These are phyloP conservation scores for Neonectria ditissima DNA, from an alignment of 2,329 filamentous ascomycete species.

Conservation along the genomic window DNA sequence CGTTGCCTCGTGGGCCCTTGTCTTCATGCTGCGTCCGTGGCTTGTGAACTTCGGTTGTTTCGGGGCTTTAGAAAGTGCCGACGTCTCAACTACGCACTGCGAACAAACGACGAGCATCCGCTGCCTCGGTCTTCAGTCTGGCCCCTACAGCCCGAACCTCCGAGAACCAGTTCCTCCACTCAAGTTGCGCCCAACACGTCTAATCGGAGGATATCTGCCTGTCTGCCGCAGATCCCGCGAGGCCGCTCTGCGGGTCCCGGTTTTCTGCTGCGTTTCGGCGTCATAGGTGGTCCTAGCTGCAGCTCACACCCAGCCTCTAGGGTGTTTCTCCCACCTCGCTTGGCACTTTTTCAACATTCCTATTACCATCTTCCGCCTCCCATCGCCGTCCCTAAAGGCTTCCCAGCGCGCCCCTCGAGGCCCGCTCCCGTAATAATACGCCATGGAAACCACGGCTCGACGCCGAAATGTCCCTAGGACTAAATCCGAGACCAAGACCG, in stretches of 20 bases:
- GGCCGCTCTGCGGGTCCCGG: conserved; percentile 33
- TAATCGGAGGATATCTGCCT: not conserved
- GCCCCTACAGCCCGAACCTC: conserved; percentile 8
- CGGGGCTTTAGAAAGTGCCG: conserved; percentile 5
- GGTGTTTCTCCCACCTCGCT: not conserved
- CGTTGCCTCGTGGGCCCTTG: not conserved
- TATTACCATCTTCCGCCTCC: conserved; percentile 10
- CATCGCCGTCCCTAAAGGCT: conserved; percentile 22
- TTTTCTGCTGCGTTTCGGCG: conserved; percentile 39
- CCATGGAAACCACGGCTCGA: conserved; percentile 51
- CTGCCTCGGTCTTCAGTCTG: conserved; percentile 4
- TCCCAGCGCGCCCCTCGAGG: conserved; percentile 35
- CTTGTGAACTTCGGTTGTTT: conserved; percentile 16
- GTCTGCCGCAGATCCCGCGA: not conserved
- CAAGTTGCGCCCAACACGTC: not conserved
- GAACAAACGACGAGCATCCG: not conserved
- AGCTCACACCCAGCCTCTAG: not conserved
- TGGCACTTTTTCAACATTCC: conserved; percentile 10
- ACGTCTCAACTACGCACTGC: conserved; percentile 6
- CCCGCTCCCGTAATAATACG: conserved; percentile 25
- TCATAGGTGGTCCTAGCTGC: conserved; percentile 38
- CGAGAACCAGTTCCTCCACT: not conserved
- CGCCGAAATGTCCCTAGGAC: conserved; percentile 47
- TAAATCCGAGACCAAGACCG: conserved; percentile 15
- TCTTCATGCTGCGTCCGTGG: not conserved